Base-by-base conservation (phyloP, 805 yeast genomes). In the Kodamaea sagamina region DNA sequence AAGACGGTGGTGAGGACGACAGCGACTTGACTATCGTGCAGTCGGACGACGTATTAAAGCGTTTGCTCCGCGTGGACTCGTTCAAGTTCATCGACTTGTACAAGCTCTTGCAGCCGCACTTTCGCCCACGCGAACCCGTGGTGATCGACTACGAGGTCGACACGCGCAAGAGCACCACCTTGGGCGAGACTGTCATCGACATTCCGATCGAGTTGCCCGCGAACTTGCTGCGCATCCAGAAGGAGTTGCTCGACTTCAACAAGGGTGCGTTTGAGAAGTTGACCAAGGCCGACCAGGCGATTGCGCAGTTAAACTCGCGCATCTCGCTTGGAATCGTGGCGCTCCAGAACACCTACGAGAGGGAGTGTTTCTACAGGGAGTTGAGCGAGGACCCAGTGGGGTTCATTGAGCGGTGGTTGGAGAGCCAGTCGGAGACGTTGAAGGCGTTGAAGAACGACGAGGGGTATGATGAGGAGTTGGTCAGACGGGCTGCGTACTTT, bases 361-460 rank as follows among this genome's bases (percentile, higher is more conserved):
- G 89, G 59, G 84, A 86, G 47, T 84, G 81, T 44, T 93, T 93
- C 64, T 92, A 86, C 65, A 67, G 79, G 25, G 81, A 82, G 48
- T 70, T 93, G 47, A 73, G 86, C 31, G 75, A 83, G 36, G 81
- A 90, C 56, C 98, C 99, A 0, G 84, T 82, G 3, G 74, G 74
- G 17, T 87, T 89, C 54, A 67, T 93, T 52, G 72, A 82, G 43
- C 75, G 79, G 40, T 86, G 96, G 78, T 71, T 82, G 48, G 84
- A 82, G 34, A 83, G 89, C 34, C 95, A 93, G 62, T 74, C 89
- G 11, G 87, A 89, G 47, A 86, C 92, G 37, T 74, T 93, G 57
- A 89, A 86, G 65, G 86, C 92, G 10, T 73, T 93, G 50, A 78
- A 89, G 47, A 89, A 96, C 51, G 98, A 93, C 50, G 93, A 86